Evolutionary conservation across 2,329 filamentous ascomycete species (phyloP), one percentile per base, ranked within the genome.

Genomic region (Xylariaceae sp.): DNA sequence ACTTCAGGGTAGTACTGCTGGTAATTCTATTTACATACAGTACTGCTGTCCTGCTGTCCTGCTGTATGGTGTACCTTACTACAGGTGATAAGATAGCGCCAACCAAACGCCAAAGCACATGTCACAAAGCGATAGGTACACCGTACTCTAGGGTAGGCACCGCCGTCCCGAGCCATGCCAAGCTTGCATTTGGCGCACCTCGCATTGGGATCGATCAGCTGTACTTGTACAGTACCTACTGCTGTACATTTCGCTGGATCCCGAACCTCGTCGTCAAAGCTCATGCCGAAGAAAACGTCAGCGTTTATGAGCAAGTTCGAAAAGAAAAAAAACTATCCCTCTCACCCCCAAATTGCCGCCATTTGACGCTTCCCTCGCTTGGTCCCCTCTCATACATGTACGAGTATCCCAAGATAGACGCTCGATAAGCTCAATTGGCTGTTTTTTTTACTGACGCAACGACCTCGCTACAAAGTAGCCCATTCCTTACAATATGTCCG

Each of bases 401-500:
- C 26, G 40, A 31, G 19, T 19, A 23, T 38, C 9, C 26, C 24
- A 34, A 38, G 19, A 41, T 31, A n/a, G 38, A 23, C 26, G 31
- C 38, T 5, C 17, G 2, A 13, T 14, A 27, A 27, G 14, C 7
- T 29, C 39, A 50, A 53, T 54, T 50, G 41, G 49, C 29, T 27
- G 45, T 52, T 42, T 52, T 24, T 11, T 24, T 24, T 24, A 6
- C 21, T 24, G 6, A 24, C 11, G 21, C 21, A 7, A 6, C 11
- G 11, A 24, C 21, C 6, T 24, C 21, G 21, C 21, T 6, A 7
- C 21, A 24, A 24, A 24, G 11, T 24, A 29, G 27, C 36, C 36
- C 31, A 46, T 37, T 15, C 31, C 27, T 34, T 26, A 38, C 41
- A 68, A 54, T 58, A 79, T 79, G 76, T 64, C 75, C 55, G 72